Conservation (phyloP, 495 filamentous ascomycete species). For the Xylaria intraflava region DNA sequence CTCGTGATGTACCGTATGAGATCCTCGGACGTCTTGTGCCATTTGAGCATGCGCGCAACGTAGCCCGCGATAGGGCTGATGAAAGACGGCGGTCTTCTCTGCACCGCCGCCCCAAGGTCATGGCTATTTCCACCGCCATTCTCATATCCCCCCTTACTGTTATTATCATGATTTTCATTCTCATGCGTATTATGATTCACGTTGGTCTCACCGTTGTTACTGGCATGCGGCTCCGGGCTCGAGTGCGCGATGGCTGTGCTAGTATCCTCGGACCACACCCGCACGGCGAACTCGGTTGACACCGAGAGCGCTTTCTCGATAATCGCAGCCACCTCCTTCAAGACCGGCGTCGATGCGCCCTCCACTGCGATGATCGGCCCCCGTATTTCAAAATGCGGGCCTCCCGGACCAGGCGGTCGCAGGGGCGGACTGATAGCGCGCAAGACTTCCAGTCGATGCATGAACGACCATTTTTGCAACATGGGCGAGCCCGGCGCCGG, state of each 20-base stretch:
- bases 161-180: neutral
- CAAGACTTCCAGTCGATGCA: constrained; percentile 29
- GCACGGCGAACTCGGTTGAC: constrained; percentile 53
- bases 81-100: neutral
- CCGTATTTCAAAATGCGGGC: constrained; percentile 43
- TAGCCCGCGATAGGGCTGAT: constrained; percentile 53
- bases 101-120: neutral
- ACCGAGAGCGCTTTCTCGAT: constrained; percentile 54
- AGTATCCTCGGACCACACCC: constrained; percentile 41
- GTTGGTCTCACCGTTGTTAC: constrained; percentile 5
- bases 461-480: constrained; percentile 17
- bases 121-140: constrained; percentile 3
- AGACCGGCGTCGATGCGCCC: constrained; percentile 51
- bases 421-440: constrained; percentile 39
- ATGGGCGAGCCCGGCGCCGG: neutral
- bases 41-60: constrained; percentile 59
- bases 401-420: constrained; percentile 35
- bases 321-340: constrained; percentile 51
- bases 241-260: constrained; percentile 15
- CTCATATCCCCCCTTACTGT: neutral
- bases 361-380: constrained; percentile 82
- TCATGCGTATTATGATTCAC: constrained; percentile 3
- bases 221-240: constrained; percentile 24
- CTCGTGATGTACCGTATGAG: constrained; percentile 57
- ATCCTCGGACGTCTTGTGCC: constrained; percentile 64